Evolutionary conservation across 2,329 filamentous ascomycete species (phyloP).

Genomic region (Ophiocordyceps robertsii): DNA sequence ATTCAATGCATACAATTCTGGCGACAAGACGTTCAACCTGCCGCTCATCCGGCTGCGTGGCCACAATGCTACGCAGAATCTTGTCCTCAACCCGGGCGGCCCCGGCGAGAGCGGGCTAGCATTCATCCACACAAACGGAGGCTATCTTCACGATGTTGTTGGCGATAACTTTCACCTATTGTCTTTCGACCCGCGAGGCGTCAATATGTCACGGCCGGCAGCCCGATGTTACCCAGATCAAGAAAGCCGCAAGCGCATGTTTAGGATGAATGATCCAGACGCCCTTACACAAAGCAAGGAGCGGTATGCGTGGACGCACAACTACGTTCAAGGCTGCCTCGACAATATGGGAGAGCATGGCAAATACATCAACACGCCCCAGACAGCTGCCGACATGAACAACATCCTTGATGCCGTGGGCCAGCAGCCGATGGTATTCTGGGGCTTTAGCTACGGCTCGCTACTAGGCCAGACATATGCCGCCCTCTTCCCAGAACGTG

Average conservation of each 20-base stretch:
- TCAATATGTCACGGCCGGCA: conserved; percentile 15
- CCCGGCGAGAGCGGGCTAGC: conserved; percentile 29
- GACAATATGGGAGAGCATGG: conserved; percentile 31
- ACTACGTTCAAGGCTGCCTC: conserved; percentile 24
- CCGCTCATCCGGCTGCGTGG: conserved; percentile 30
- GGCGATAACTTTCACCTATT: conserved; percentile 32
- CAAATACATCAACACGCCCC: conserved; percentile 32
- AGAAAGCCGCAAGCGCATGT: conserved; percentile 14
- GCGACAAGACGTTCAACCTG: conserved; percentile 26
- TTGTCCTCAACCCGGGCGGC: conserved; percentile 35
- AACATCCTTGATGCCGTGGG: conserved; percentile 28
- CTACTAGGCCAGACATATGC: conserved; percentile 27
- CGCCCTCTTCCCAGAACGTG: conserved; percentile 19
- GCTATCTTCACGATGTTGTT: conserved; percentile 17
- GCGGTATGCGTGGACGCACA: conserved; percentile 26
- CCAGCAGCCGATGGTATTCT: conserved; percentile 20
- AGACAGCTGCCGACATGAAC: conserved; percentile 38
- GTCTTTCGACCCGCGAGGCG: conserved; percentile 32
- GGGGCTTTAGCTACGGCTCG: conserved; percentile 29
- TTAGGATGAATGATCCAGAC: conserved; percentile 5
- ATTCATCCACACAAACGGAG: conserved; percentile 20
- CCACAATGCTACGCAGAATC: conserved; percentile 24
- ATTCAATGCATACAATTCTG: conserved; percentile 19
- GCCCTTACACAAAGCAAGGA: conserved; percentile 20
- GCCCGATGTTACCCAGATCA: conserved; percentile 26